phyloP scores from a whole-genome alignment of 306 rosid genomes.

The Oemleria cerasiformis region DNA sequence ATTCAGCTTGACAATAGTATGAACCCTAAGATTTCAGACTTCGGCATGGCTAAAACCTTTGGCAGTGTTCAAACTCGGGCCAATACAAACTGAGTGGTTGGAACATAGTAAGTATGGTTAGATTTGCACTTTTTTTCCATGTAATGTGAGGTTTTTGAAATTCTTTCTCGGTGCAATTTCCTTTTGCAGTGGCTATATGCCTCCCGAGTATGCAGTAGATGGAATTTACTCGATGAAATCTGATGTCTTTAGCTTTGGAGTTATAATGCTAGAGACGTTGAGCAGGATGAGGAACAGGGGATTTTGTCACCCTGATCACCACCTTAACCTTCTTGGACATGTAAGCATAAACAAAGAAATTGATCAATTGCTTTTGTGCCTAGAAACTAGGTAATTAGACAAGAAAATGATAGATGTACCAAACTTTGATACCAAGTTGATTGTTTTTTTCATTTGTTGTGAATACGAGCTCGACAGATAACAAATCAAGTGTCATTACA shows the following conservation, averaged over 20 bases:
- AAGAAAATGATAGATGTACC: too few species aligned
- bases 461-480: too few species aligned
- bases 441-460: too few species aligned
- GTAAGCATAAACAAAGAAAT: slow-evolving; percentile 9
- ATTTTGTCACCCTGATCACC: slow-evolving; percentile 10
- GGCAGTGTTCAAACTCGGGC: slow-evolving; percentile 30
- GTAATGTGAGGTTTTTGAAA: background rate
- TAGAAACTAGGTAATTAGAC: too few species aligned
- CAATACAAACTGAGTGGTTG: slow-evolving; percentile 37
- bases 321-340: slow-evolving; percentile 26
- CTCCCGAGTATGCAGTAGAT: slow-evolving; percentile 46
- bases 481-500: too few species aligned
- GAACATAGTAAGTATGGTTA: slow-evolving; percentile 39
- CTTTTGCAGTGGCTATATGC: slow-evolving; percentile 34
- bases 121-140: background rate
- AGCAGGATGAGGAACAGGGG: slow-evolving; percentile 28
- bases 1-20: slow-evolving; percentile 32
- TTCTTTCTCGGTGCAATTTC: background rate
- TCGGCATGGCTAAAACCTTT: slow-evolving; percentile 46
- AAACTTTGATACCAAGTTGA: too few species aligned
- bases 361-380: too few species aligned
- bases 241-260: slow-evolving; percentile 44
- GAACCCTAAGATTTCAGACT: slow-evolving; percentile 46
- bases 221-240: slow-evolving; percentile 42
- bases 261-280: slow-evolving; percentile 35